Evolutionary conservation across 768 basidiomycete species (phyloP).

Genomic region (Rhizopogon vinicolor): DNA sequence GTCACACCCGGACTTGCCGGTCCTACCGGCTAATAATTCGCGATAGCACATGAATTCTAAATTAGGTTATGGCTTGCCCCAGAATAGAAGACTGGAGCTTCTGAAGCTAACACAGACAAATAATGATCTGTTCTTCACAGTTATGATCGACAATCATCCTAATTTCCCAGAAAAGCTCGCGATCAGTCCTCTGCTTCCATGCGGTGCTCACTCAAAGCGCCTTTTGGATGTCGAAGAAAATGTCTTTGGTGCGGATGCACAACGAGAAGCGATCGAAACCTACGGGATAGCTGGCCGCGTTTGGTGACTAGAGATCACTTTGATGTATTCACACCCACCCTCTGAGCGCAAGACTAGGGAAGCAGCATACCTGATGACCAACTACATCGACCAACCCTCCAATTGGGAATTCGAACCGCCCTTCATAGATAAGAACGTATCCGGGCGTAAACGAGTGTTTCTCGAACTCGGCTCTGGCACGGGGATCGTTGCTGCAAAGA

Average conservation of each 20-base stretch:
- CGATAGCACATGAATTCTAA: slow-evolving; percentile 5
- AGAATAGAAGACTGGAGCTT: not conserved
- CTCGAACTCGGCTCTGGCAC: slow-evolving; percentile 83
- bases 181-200: not conserved
- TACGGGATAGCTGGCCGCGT: slow-evolving; percentile 86
- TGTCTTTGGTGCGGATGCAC: slow-evolving; percentile 32
- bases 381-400: slow-evolving; percentile 43
- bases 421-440: slow-evolving; percentile 25
- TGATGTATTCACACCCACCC: slow-evolving; percentile 9
- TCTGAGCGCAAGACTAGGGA: slow-evolving; percentile 47
- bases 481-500: slow-evolving; percentile 50
- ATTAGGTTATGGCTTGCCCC: not conserved
- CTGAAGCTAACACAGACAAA: not conserved
- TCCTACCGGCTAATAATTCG: not conserved
- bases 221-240: not conserved
- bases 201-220: too few species aligned
- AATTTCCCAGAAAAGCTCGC: not conserved
- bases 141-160: not conserved
- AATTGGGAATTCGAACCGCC: slow-evolving; percentile 51
- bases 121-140: not conserved
- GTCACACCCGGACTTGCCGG: not conserved
- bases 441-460: slow-evolving; percentile 26
- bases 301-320: slow-evolving; percentile 47
- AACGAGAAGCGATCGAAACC: slow-evolving; percentile 54
- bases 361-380: slow-evolving; percentile 56